Base-by-base conservation (phyloP, 2,329 filamentous ascomycete genomes). In the Lachnellula cervina region DNA sequence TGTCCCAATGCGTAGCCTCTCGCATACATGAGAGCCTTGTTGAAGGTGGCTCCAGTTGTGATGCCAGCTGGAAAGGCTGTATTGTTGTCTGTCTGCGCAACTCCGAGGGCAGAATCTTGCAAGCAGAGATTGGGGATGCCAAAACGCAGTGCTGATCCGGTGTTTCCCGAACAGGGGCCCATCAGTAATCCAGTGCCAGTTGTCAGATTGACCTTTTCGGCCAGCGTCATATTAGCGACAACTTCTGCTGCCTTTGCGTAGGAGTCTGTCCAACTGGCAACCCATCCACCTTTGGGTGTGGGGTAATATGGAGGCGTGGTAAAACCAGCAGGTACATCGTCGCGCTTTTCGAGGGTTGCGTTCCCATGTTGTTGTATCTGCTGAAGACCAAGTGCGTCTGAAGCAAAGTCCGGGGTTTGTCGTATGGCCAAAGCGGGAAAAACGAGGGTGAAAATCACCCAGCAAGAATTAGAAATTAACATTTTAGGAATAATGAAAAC, bases 11-110 rank as follows among this genome's bases (percentile, higher is more conserved):
- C 87, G 14, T 83, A 80, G 2, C 81, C 88, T 28, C 88, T 80
- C 51, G 80, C 76, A 60, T 87, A 85, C 71, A 90, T 86, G 49
- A 90, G 73, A 16, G 80, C 75, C 72, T 90, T 91, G 71, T 88
- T 86, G 68, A 84, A 91, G 0, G 88, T 90, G 2, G 87, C 87
- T 17, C 86, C 88, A 1, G 80, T 81, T 0, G 86, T 90, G 62
- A 93, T 88, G n/a, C 88, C 89, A 8, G 88, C 80, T 0, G 89
- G 89, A 63, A 93, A 94, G 0, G 83, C 87, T 0, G 88, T 91
- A 51, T 86, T 83, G 58, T 89, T 83, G 61, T 91, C 87, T 1
- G 87, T 83, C n/a, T 82, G 81, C 28, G 87, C 81, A 14, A 94
- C 76, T 2, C 89, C 89, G 35, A 87, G 75, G 1, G 87, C 86